These are phyloP conservation scores for Trichoderma sp. DNA, from an alignment of 2,329 filamentous ascomycete genomes.

Conservation along the genomic window DNA sequence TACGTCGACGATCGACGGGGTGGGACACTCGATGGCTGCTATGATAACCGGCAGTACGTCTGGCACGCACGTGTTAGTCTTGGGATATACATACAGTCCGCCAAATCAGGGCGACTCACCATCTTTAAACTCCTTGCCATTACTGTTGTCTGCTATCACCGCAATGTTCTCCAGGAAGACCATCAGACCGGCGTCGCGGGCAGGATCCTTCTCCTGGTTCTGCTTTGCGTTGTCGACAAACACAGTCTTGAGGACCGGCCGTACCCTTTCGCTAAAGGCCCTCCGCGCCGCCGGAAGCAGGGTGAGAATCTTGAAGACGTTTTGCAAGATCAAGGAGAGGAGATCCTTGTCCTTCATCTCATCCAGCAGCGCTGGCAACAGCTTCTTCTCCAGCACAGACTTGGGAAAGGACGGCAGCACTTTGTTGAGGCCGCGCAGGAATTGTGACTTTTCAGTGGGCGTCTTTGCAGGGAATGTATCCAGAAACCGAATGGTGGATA, in stretches of 20 bases:
- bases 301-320: slow-evolving; percentile 86
- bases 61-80: slow-evolving; percentile 39
- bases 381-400: slow-evolving; percentile 91
- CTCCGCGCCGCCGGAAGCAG: slow-evolving; percentile 76
- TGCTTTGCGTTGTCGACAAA: slow-evolving; percentile 68
- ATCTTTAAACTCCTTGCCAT: slow-evolving; percentile 93
- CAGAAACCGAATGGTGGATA: slow-evolving; percentile 93
- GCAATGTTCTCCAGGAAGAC: slow-evolving; percentile 83
- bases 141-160: slow-evolving; percentile 75
- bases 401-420: slow-evolving; percentile 91
- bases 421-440: slow-evolving; percentile 83
- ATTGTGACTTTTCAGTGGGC: slow-evolving; percentile 84
- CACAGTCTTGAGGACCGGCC: slow-evolving; percentile 81
- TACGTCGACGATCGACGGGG: slow-evolving; percentile 85
- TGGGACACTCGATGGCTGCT: slow-evolving; percentile 82
- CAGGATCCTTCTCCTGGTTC: slow-evolving; percentile 72
- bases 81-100: no score
- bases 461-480: slow-evolving; percentile 92
- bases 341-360: slow-evolving; percentile 92
- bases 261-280: slow-evolving; percentile 80
- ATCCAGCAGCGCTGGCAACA: slow-evolving; percentile 84
- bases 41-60: slow-evolving; percentile 87
- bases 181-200: slow-evolving; percentile 88
- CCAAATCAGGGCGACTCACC: slow-evolving; percentile 54
- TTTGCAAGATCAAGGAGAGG: slow-evolving; percentile 81